Percentiles rank a stretch among this genome's conserved stretches.
phyloP scores from a whole-genome alignment of 306 rosid species.

The Urtica urens region DNA sequence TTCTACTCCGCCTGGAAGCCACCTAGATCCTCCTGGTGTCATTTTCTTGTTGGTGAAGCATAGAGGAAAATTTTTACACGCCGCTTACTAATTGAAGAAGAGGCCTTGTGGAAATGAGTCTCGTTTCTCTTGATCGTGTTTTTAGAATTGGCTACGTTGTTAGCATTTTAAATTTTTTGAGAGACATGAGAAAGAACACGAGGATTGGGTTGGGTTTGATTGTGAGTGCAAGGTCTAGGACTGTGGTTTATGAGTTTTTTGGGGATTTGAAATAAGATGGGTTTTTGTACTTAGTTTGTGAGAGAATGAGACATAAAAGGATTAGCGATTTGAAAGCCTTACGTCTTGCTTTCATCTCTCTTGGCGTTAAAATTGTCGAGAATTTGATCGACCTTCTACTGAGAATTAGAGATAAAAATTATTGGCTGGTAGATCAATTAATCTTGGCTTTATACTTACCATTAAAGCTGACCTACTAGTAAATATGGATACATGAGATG shows the following conservation, averaged over 20 bases:
- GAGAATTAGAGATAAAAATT: too few species aligned
- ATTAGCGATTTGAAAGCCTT: conserved; percentile 5
- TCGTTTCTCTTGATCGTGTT: conserved; percentile 38
- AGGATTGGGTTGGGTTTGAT: conserved; percentile 46
- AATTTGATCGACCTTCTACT: conserved; percentile 49
- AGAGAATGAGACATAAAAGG: conserved; percentile 23
- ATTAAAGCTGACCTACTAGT: too few species aligned
- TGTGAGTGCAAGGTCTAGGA: conserved; percentile 40
- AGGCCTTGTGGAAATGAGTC: conserved; percentile 23
- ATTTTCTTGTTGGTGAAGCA: conserved; percentile 23
- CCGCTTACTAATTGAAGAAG: conserved; percentile 24
- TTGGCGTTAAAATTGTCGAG: conserved; percentile 47
- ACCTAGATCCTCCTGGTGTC: conserved; percentile 44
- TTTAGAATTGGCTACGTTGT: conserved; percentile 44
- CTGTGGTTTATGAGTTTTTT: conserved; percentile 67
- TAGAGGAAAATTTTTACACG: conserved; percentile 8
- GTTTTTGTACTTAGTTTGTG: conserved; percentile 47
- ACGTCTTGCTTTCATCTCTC: conserved; percentile 31
- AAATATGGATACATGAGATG: too few species aligned
- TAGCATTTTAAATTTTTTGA: conserved; percentile 48
- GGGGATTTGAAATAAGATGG: conserved; percentile 52
- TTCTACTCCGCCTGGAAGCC: conserved; percentile 52
- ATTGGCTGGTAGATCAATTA: too few species aligned
- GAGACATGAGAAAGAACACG: conserved; percentile 43
- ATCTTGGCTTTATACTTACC: too few species aligned